Conservation (phyloP, 371 early-diverging fungal genomes). For the Saksenaea oblongispora region DNA sequence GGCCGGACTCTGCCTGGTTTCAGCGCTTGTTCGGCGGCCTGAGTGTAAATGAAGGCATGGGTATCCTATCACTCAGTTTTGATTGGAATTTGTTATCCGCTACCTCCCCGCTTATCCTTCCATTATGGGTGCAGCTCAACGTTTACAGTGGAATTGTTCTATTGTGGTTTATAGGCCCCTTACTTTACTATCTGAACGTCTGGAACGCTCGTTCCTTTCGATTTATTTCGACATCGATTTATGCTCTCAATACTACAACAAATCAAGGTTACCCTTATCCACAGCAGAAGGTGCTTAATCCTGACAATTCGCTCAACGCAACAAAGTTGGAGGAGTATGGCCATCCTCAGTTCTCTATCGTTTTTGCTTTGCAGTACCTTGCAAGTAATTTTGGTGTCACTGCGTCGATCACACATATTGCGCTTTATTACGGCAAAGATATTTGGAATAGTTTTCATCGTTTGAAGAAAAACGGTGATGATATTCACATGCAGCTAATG, state of each 20-base stretch:
- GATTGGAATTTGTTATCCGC: constrained; percentile 45
- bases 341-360: constrained; percentile 32
- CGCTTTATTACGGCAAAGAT: constrained; percentile 48
- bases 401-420: constrained; percentile 54
- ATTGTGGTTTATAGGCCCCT: constrained; percentile 38
- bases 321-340: constrained; percentile 39
- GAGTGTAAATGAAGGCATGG: constrained; percentile 42
- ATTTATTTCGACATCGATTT: constrained; percentile 43
- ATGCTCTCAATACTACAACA: constrained; percentile 20
- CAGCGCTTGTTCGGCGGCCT: constrained; percentile 50
- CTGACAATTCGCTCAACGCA: constrained; percentile 35
- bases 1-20: constrained; percentile 47
- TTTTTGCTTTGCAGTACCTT: constrained; percentile 26
- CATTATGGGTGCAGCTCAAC: constrained; percentile 56
- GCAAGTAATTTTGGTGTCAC: constrained; percentile 48
- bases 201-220: constrained; percentile 51
- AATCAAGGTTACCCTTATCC: constrained; percentile 31
- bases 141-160: constrained; percentile 35
- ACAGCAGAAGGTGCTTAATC: constrained; percentile 39
- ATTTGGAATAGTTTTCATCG: constrained; percentile 16
- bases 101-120: constrained; percentile 65
- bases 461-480: constrained; percentile 6
- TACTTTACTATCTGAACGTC: constrained; percentile 37
- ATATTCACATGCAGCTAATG: constrained; percentile 39
- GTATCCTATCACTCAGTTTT: constrained; percentile 42